Evolutionary conservation across 2,329 filamentous ascomycete species (phyloP), one percentile per base, ranked within the genome.

Genomic region (Colletotrichum higginsianum): DNA sequence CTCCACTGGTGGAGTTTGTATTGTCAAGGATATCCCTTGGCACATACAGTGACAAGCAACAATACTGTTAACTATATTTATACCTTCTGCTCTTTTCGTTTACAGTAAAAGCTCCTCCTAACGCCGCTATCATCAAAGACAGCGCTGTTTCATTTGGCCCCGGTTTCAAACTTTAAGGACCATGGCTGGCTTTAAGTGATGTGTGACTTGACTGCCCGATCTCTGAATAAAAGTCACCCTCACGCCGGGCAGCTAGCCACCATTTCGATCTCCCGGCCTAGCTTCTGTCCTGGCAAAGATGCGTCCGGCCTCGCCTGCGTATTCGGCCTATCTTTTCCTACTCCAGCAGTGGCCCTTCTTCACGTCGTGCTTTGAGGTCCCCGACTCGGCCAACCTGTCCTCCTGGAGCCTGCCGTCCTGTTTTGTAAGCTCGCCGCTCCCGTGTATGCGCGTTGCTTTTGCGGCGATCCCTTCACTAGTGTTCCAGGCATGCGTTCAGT

Each of bases 361-460:
- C 47, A 23, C 9, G 2, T 49, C 18, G 47, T 49, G 47, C 47
- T 49, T 49, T n/a, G 47, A 49, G 47, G 47, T 49, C 47, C 47
- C 47, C 47, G 47, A 49, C 2, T 49, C 47, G 47, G 47, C 47
- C 21, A 49, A 49, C 47, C 9, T 49, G 2, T 49, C 47, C 18
- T 49, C 47, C 47, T 49, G 47, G 47, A 49, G 47, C 47, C 9
- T 49, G n/a, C 47, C 47, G n/a, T 49, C 47, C 16, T 49, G 47
- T 49, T 49, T 49, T 49, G 47, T 49, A 49, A 49, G 47, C 47
- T 23, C 3, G 40, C 12, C 40, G 40, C 8, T 23, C 47, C 18
- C 2, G 21, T 49, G 2, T 23, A 21, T 18, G 47, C 47, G 4
- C 18, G 47, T n/a, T 23, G 18, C 47, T 23, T 18, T 49, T 18